Conservation (phyloP, 805 yeast genomes). For the Myxozyma geophila region DNA sequence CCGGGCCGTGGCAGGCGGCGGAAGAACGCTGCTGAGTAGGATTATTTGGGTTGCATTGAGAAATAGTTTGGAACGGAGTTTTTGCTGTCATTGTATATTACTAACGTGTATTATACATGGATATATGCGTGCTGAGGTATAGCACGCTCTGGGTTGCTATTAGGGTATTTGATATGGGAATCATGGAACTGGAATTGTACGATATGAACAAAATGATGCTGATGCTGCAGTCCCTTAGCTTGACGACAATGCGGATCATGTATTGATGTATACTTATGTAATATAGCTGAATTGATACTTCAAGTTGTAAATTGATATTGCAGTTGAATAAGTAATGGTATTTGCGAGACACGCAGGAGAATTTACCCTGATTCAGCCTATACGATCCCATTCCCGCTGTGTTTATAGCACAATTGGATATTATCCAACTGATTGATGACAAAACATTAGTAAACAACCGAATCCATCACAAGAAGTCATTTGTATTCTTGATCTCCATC, state of each 20-base stretch:
- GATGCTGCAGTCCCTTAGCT: too few relatives aligned
- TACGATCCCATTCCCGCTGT: too few relatives aligned
- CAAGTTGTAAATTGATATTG: too few relatives aligned
- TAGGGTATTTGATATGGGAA: not conserved
- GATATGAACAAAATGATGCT: not conserved
- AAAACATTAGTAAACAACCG: too few relatives aligned
- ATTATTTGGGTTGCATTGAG: not conserved
- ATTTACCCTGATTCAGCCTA: too few relatives aligned
- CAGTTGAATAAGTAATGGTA: too few relatives aligned
- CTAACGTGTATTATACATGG: not conserved
- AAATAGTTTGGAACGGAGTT: slow-evolving; percentile 4
- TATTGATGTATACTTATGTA: not conserved
- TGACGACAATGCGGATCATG: not conserved
- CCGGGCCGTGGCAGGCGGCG: slow-evolving; percentile 32
- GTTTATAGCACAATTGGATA: too few relatives aligned
- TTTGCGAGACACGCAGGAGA: too few relatives aligned
- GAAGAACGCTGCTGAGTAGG: slow-evolving; percentile 18
- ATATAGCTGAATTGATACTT: not conserved
- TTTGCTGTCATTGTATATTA: not conserved
- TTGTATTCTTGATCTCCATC: too few relatives aligned
- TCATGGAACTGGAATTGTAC: not conserved
- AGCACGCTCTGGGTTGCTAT: not conserved
- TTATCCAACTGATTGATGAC: too few relatives aligned
- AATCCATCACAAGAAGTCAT: too few relatives aligned
- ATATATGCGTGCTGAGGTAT: not conserved